phyloP scores from a whole-genome alignment of 495 filamentous ascomycete species.

The Penicillium chermesinum region DNA sequence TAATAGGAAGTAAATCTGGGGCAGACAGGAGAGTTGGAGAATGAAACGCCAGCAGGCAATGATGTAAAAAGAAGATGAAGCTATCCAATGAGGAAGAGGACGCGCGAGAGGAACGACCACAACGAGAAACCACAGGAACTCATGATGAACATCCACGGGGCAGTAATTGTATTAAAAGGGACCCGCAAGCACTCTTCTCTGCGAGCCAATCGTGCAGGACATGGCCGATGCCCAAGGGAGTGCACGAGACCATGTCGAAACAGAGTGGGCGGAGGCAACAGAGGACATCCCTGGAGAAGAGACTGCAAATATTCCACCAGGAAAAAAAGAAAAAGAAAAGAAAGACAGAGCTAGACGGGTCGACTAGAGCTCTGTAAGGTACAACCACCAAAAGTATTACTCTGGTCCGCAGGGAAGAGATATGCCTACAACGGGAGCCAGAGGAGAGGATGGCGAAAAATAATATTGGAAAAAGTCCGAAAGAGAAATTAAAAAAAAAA shows the following conservation, averaged over 20 bases:
- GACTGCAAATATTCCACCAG: constrained; percentile 29
- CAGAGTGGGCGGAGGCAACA: constrained; percentile 21
- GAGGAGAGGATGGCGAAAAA: constrained; percentile 10
- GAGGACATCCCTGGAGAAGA: constrained; percentile 27
- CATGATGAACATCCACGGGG: constrained; percentile 12
- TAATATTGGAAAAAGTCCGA: constrained; percentile 6
- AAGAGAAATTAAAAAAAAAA: constrained; percentile 5
- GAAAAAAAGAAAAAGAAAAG: constrained; percentile 25
- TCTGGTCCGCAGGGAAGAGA: constrained; percentile 20
- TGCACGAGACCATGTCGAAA: constrained; percentile 31
- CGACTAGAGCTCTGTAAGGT: constrained; percentile 26
- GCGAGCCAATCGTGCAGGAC: constrained; percentile 19
- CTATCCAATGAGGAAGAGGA: neutral
- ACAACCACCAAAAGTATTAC: constrained; percentile 19
- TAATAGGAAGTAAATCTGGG: neutral
- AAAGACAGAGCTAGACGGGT: constrained; percentile 17
- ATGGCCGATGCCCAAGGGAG: constrained; percentile 24
- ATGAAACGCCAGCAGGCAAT: neutral
- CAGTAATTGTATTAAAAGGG: constrained; percentile 25
- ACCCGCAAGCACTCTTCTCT: constrained; percentile 9
- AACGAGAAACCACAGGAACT: constrained; percentile 2
- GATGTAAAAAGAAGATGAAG: neutral
- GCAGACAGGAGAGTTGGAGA: neutral
- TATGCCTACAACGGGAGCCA: constrained; percentile 1
- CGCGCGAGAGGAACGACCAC: neutral